Percentiles rank a stretch among this genome's conserved stretches.
Conservation (phyloP, 257 asterid genomes). For the Penstemon barbatus region DNA sequence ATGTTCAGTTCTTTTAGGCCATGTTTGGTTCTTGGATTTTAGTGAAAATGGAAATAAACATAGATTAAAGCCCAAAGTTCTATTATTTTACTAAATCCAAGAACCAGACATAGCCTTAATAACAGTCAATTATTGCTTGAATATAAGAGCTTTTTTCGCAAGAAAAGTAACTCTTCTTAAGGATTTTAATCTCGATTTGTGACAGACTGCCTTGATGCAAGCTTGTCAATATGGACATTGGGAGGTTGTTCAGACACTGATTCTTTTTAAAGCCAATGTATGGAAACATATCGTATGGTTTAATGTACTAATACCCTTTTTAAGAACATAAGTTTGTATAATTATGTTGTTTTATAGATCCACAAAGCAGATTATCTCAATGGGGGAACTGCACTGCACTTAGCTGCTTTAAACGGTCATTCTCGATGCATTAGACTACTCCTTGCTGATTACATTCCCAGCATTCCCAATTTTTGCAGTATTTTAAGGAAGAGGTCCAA, state of each 20-base stretch:
- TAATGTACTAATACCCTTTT: no score
- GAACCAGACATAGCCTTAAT: no score
- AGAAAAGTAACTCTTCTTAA: not conserved
- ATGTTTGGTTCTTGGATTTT: no score
- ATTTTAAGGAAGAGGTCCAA: conserved; percentile 45
- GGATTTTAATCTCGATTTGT: conserved; percentile 23
- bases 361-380: conserved; percentile 83
- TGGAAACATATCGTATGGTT: conserved; percentile 10
- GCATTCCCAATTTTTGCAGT: conserved; percentile 62
- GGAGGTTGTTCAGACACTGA: conserved; percentile 89
- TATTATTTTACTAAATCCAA: no score
- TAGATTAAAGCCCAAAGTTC: no score
- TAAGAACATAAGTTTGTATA: conserved; percentile 18
- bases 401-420: conserved; percentile 90
- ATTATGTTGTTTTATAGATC: conserved; percentile 46
- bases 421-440: conserved; percentile 74
- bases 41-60: not conserved
- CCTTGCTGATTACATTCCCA: conserved; percentile 81
- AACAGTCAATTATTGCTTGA: not conserved
- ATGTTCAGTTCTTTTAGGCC: not conserved
- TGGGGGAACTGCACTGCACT: conserved; percentile 89
- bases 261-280: conserved; percentile 82
- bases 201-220: conserved; percentile 94
- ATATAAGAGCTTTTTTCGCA: not conserved
- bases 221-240: conserved; percentile 93